A percentile compares a stretch with the other conserved stretches of the same genome.
Conservation (phyloP, 176 grass and related monocot genomes). For the Phyllostachys edulis region DNA sequence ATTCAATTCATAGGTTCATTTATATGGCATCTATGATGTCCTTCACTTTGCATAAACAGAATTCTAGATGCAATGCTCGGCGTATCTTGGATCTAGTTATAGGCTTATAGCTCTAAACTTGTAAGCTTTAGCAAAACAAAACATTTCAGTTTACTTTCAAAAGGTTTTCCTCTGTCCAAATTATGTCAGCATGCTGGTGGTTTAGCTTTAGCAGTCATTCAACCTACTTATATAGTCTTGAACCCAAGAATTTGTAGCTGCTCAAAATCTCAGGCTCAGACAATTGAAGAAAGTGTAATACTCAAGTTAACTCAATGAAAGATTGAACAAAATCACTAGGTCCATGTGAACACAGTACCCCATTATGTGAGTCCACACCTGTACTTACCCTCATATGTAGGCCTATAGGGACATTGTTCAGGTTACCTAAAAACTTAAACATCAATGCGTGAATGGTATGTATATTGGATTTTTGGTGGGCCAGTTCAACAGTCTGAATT, state of each 20-base stretch:
- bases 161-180: constrained; percentile 6
- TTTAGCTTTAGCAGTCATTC: not conserved
- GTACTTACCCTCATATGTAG: not conserved
- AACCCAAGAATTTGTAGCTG: not conserved
- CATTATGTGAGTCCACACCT: not conserved
- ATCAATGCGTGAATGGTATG: not conserved
- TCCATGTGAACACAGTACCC: constrained; percentile 8
- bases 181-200: not conserved
- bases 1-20: not conserved
- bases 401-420: not conserved
- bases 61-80: not conserved
- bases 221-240: constrained; percentile 6
- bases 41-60: not conserved
- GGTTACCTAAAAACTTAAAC: constrained; percentile 15
- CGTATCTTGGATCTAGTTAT: not conserved
- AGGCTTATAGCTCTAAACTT: not conserved
- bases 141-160: not conserved
- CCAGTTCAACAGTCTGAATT: constrained; percentile 9
- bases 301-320: not conserved
- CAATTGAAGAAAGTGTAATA: not conserved
- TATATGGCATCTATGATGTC: not conserved
- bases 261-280: not conserved
- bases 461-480: not conserved
- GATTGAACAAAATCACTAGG: not conserved
- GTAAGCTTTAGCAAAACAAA: not conserved